Evolutionary conservation across 768 basidiomycete genomes (phyloP).

Genomic region (Rhizopogon vinicolor): DNA sequence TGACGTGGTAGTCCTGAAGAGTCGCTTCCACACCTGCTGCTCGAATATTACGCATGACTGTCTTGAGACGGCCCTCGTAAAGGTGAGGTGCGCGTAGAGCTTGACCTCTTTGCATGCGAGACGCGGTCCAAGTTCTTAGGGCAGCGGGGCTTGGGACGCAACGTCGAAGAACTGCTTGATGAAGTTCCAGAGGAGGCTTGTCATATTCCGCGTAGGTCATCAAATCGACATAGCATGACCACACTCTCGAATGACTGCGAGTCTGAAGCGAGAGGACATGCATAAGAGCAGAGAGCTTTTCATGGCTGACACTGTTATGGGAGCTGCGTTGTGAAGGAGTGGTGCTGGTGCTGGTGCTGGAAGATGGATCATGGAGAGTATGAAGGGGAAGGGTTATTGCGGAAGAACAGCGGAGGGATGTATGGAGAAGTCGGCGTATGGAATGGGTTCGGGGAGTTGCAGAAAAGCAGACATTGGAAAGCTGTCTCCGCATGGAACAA

Average conservation of each 20-base stretch:
- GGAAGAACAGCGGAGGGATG: neutral
- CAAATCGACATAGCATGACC: slow-evolving; percentile 60
- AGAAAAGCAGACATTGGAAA: neutral
- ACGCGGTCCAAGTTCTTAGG: slow-evolving; percentile 42
- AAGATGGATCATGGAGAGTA: neutral
- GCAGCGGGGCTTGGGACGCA: slow-evolving; percentile 47
- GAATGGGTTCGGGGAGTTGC: neutral
- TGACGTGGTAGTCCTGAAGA: slow-evolving; percentile 69
- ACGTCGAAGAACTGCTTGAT: slow-evolving; percentile 64
- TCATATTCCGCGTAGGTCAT: slow-evolving; percentile 43
- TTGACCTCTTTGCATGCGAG: slow-evolving; percentile 34
- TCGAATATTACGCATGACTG: slow-evolving; percentile 68
- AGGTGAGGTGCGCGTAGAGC: slow-evolving; percentile 38
- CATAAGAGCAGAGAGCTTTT: slow-evolving; percentile 23
- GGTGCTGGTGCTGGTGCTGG: neutral
- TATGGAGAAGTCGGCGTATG: neutral
- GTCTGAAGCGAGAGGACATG: slow-evolving; percentile 26
- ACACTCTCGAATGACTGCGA: slow-evolving; percentile 47
- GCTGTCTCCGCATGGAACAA: slow-evolving; percentile 2
- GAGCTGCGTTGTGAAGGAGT: neutral
- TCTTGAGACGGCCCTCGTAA: slow-evolving; percentile 64
- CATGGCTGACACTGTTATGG: slow-evolving; percentile 11
- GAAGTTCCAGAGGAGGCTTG: slow-evolving; percentile 56
- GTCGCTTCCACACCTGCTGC: slow-evolving; percentile 35
- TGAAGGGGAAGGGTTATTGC: neutral